These are phyloP conservation scores for Kazachstania sp. DNA, from an alignment of 1,139 yeast genomes.

Conservation along the genomic window DNA sequence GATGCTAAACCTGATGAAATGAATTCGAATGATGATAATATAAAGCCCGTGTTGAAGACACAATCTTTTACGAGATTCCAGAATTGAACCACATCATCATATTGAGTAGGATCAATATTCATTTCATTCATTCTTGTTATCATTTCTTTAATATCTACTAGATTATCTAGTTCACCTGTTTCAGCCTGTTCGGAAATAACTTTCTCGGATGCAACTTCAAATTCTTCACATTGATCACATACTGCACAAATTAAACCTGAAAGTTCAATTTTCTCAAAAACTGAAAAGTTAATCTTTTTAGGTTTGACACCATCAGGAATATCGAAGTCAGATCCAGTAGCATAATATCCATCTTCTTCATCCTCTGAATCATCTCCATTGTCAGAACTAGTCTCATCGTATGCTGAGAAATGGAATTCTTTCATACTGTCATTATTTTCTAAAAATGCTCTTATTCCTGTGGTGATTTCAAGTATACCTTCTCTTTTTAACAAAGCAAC, in stretches of 20 bases:
- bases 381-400: conserved; percentile 6
- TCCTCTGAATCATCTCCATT: conserved; percentile 12
- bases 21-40: conserved; percentile 67
- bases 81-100: conserved; percentile 37
- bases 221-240: conserved; percentile 7
- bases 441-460: not conserved
- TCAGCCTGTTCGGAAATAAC: too few species aligned
- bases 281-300: conserved; percentile 15
- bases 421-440: not conserved
- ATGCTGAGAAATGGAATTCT: not conserved
- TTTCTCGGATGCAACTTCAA: conserved; percentile 12
- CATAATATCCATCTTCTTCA: conserved; percentile 11
- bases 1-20: conserved; percentile 59
- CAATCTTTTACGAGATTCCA: conserved; percentile 41
- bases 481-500: conserved; percentile 55
- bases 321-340: conserved; percentile 21
- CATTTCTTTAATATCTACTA: conserved; percentile 21
- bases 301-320: conserved; percentile 23
- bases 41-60: conserved; percentile 30
- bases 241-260: conserved; percentile 11
- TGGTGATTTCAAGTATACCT: conserved; percentile 49
- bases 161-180: conserved; percentile 23
- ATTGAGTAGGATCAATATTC: conserved; percentile 17
- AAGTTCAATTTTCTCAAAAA: conserved; percentile 14
- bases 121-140: conserved; percentile 12